Base-by-base conservation (phyloP, 495 filamentous ascomycete species). In the Acidiella bohemica region DNA sequence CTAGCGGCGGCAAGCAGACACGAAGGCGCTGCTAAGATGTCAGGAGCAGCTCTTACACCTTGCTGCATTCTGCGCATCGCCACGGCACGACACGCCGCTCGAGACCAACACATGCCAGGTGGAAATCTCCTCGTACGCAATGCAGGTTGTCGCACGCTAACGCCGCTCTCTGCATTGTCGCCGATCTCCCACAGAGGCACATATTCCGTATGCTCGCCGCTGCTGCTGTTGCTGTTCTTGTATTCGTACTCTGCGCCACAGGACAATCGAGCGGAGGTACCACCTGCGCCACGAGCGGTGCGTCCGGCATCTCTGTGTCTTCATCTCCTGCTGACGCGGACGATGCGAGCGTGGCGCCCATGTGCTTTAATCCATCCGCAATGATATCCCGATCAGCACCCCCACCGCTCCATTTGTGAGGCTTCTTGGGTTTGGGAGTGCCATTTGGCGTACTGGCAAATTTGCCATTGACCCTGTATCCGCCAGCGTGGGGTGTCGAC, bases 61-160 rank as follows among this genome's bases (percentile, higher is more conserved):
- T n/a, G n/a, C n/a, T n/a, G n/a, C 27, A 27, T 7, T 27, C 25
- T 27, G n/a, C 37, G 33, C 44, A 47, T 10, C 24, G 2, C 44
- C 44, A 47, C 1, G 24, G 38, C n/a, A 9, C 4, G 16, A 29
- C 23, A 17, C 44, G 32, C 25, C 24, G 23, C 11, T 42, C 38
- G 3, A 47, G 12, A 2, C 39, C 44, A 13, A 47, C 38, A 19
- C 44, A 47, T 6, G 25, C 20, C n/a, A 47, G 39, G 16, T 47
- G 44, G 33, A 42, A 47, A 20, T 12, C 24, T 13, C 32, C 22
- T 4, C 24, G 21, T 7, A 17, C 16, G 22, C 44, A 47, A 13
- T 20, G 6, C 31, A 16, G 25, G 25, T 46, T 35, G 4, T 39
- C 44, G 25, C 44, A 47, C 13, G 32, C 38, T 19, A 47, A 42